A percentile compares a stretch with the other conserved stretches of the same genome.
Evolutionary conservation across 2,329 filamentous ascomycete genomes (phyloP).

Genomic region (Bipolaris sorokiniana): DNA sequence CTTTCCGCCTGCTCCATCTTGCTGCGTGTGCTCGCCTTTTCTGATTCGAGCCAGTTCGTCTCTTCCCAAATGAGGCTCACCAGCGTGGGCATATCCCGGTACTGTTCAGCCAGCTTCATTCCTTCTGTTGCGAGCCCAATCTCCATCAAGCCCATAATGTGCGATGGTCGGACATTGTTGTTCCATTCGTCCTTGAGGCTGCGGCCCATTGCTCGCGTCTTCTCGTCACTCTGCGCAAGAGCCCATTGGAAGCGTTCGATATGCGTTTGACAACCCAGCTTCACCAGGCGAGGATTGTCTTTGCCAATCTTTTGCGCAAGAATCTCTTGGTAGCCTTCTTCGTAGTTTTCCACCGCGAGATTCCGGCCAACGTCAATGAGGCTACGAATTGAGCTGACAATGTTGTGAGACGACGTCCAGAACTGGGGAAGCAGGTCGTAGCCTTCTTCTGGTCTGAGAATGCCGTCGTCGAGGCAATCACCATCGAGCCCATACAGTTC

Average conservation of each 20-base stretch:
- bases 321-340: conserved; percentile 41
- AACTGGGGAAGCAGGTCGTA: conserved; percentile 77
- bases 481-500: conserved; percentile 73
- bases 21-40: conserved; percentile 37
- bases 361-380: conserved; percentile 53
- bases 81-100: conserved; percentile 67
- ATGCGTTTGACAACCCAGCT: conserved; percentile 63
- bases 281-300: conserved; percentile 59
- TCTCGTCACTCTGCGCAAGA: conserved; percentile 58
- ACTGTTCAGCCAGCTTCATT: conserved; percentile 66
- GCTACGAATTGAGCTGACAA: conserved; percentile 49
- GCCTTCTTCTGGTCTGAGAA: conserved; percentile 55
- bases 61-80: conserved; percentile 59
- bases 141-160: conserved; percentile 51
- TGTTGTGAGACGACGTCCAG: conserved; percentile 76
- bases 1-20: conserved; percentile 47
- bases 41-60: conserved; percentile 48
- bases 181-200: conserved; percentile 54
- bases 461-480: conserved; percentile 62
- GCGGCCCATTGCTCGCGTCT: conserved; percentile 56
- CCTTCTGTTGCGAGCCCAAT: conserved; percentile 64
- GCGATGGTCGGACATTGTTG: conserved; percentile 48
- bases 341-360: conserved; percentile 49
- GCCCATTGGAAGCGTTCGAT: conserved; percentile 66
- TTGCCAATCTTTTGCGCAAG: conserved; percentile 55